phyloP scores from a whole-genome alignment of 2,329 filamentous ascomycete genomes.

The Alternaria sp. region DNA sequence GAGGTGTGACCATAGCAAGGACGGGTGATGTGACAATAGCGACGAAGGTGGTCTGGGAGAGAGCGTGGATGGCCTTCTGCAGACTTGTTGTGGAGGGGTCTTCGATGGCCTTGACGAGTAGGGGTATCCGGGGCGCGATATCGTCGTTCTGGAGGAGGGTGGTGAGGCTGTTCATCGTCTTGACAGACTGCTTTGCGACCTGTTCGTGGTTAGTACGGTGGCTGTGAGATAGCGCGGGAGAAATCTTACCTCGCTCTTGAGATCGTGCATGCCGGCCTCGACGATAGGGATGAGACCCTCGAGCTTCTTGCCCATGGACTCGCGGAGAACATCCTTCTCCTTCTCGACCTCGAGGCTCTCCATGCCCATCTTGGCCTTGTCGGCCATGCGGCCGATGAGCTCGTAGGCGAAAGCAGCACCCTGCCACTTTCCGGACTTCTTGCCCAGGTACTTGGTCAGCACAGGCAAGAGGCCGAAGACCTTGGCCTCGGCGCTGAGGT shows the following conservation, averaged over 20 bases:
- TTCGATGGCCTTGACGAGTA: slow-evolving; percentile 94
- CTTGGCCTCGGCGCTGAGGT: slow-evolving; percentile 80
- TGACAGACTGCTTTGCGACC: slow-evolving; percentile 81
- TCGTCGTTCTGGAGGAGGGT: slow-evolving; percentile 95
- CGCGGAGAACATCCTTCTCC: slow-evolving; percentile 87
- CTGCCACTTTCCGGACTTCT: slow-evolving; percentile 94
- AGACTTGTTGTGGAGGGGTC: slow-evolving; percentile 86
- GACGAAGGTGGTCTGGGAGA: slow-evolving; percentile 98
- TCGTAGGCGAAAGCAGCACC: slow-evolving; percentile 86
- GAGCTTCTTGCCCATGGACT: slow-evolving; percentile 87
- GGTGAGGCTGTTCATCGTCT: slow-evolving; percentile 90
- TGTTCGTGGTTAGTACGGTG: slow-evolving; percentile 26
- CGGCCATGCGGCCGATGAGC: slow-evolving; percentile 89
- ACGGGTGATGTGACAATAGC: slow-evolving; percentile 95
- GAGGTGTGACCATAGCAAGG: slow-evolving; percentile 88
- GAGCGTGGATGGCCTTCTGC: slow-evolving; percentile 94
- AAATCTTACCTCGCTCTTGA: slow-evolving; percentile 72
- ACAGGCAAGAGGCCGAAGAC: slow-evolving; percentile 81
- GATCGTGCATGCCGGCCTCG: slow-evolving; percentile 92
- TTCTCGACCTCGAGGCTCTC: slow-evolving; percentile 84
- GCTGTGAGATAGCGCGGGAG: slow-evolving; percentile 48
- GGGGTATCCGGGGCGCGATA: slow-evolving; percentile 86
- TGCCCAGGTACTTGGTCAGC: slow-evolving; percentile 76
- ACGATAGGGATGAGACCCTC: slow-evolving; percentile 89
- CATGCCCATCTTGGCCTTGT: slow-evolving; percentile 86